These are phyloP conservation scores for Boletellus ananiceps DNA, from an alignment of 768 basidiomycete species.

Conservation along the genomic window DNA sequence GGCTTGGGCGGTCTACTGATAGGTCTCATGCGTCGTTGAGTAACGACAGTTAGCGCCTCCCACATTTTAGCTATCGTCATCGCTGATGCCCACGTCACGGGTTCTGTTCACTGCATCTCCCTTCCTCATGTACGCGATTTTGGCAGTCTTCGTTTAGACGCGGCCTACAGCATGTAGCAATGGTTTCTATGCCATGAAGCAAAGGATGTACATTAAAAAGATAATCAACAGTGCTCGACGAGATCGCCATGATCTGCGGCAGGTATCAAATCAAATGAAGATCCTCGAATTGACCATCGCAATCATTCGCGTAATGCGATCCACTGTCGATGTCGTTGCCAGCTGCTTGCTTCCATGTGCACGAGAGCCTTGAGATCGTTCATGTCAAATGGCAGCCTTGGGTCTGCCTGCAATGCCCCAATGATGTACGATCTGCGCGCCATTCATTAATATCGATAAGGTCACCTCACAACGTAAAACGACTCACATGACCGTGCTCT, in stretches of 20 bases:
- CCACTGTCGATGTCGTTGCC: slow-evolving; percentile 39
- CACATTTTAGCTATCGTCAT: no score
- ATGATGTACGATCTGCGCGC: slow-evolving; percentile 40
- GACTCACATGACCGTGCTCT: slow-evolving; percentile 45
- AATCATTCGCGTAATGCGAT: slow-evolving; percentile 26
- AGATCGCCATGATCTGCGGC: not conserved
- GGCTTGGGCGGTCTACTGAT: no score
- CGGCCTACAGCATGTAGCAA: not conserved
- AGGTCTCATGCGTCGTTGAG: no score
- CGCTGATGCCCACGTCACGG: no score
- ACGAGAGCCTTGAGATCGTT: slow-evolving; percentile 34
- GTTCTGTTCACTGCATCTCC: no score
- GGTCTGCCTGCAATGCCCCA: slow-evolving; percentile 38
- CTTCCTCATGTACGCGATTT: no score
- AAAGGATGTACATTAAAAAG: not conserved
- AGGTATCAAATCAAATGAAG: not conserved
- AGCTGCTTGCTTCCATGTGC: slow-evolving; percentile 38
- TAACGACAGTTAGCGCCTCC: no score
- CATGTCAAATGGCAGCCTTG: slow-evolving; percentile 35
- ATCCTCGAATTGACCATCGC: not conserved
- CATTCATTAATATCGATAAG: not conserved
- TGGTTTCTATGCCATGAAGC: not conserved
- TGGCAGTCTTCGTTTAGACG: no score
- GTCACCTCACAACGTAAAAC: not conserved
- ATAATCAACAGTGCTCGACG: no score